These are phyloP conservation scores for Croton laevigatus DNA, from an alignment of 441 rosid genomes.

Conservation along the genomic window DNA sequence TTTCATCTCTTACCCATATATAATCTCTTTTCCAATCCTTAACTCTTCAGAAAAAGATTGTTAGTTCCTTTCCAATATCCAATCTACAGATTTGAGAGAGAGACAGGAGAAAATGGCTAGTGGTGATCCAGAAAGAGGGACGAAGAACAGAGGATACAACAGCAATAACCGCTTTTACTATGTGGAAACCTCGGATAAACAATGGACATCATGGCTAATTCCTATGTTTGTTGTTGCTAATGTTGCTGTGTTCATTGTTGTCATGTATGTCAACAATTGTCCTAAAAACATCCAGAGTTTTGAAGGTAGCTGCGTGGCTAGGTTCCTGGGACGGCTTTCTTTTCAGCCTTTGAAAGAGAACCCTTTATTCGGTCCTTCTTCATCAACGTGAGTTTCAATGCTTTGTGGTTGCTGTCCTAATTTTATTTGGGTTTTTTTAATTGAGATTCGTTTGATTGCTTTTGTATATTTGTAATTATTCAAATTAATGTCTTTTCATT, in stretches of 20 bases:
- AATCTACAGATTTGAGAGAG: too few species aligned
- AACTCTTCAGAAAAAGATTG: background rate
- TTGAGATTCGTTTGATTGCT: background rate
- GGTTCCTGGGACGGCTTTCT: constrained; percentile 66
- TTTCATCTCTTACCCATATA: background rate
- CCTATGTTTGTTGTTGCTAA: constrained; percentile 70
- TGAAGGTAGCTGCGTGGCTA: constrained; percentile 60
- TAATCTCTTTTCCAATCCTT: background rate
- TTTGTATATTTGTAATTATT: constrained; percentile 7
- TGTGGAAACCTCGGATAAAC: constrained; percentile 38
- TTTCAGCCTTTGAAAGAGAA: constrained; percentile 83
- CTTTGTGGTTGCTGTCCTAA: background rate
- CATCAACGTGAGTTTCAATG: constrained; percentile 57
- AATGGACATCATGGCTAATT: constrained; percentile 90
- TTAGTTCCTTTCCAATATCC: too few species aligned
- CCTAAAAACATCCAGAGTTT: constrained; percentile 50
- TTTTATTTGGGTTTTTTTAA: constrained; percentile 16
- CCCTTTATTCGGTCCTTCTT: constrained; percentile 93
- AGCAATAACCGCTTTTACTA: constrained; percentile 25
- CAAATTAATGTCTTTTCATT: background rate
- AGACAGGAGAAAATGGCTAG: constrained; percentile 43
- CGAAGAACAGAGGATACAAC: constrained; percentile 34
- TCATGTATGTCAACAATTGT: constrained; percentile 85
- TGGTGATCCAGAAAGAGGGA: constrained; percentile 65
- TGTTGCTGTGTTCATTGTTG: constrained; percentile 53